A percentile compares a stretch with the other conserved stretches of the same genome.
phyloP scores from a whole-genome alignment of 331 rosid genomes.

The Telfairia occidentalis region DNA sequence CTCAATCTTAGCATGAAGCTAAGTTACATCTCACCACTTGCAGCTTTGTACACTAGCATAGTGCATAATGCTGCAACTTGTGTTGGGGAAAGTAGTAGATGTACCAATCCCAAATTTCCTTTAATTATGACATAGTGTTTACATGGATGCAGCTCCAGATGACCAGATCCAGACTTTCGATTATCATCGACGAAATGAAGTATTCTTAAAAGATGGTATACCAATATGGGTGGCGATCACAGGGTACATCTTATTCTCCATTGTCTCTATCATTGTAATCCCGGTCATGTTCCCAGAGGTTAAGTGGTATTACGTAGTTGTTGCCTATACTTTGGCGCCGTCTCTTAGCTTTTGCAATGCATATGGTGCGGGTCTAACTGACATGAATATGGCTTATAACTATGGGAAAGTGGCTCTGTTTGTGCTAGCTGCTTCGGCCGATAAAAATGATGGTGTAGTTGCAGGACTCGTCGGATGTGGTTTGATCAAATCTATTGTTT shows the following conservation, averaged over 20 bases:
- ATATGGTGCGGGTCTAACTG: conserved; percentile 91
- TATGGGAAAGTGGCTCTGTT: conserved; percentile 95
- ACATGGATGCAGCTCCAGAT: conserved; percentile 34
- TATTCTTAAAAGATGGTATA: conserved; percentile 66
- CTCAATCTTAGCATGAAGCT: neutral
- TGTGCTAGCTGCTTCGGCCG: conserved; percentile 63
- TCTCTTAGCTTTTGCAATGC: conserved; percentile 96
- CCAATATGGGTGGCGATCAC: conserved; percentile 68
- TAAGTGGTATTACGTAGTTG: conserved; percentile 77
- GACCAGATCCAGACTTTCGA: conserved; percentile 32
- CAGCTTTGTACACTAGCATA: neutral
- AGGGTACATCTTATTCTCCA: conserved; percentile 57
- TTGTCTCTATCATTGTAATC: conserved; percentile 50
- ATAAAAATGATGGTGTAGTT: conserved; percentile 52
- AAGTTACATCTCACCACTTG: neutral
- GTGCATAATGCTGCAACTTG: neutral
- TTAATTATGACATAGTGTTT: neutral
- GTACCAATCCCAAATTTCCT: neutral
- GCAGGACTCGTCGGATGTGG: conserved; percentile 96
- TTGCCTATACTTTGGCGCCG: conserved; percentile 71
- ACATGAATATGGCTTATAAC: conserved; percentile 96
- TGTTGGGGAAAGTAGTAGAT: neutral
- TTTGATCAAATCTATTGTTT: conserved; percentile 78
- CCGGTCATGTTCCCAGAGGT: conserved; percentile 80
- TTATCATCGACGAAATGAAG: conserved; percentile 57